Evolutionary conservation across 1,284 basidiomycete genomes (phyloP).

Genomic region (Malassezia sympodialis): DNA sequence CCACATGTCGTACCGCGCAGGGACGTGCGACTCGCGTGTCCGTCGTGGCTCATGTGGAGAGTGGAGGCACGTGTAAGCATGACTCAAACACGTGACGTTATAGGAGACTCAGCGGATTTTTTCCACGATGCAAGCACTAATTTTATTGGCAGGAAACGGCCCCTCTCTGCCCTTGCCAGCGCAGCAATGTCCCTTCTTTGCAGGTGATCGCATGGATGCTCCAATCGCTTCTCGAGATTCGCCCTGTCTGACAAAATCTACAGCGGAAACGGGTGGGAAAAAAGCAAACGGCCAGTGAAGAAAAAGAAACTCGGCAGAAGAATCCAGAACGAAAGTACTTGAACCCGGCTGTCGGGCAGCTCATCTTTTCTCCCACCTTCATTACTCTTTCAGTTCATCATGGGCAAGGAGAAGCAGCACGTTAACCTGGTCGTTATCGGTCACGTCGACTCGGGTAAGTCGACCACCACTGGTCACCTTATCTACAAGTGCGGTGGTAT

Average conservation of each 20-base stretch:
- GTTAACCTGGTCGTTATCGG: conserved; percentile 49
- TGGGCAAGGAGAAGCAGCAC: conserved; percentile 29
- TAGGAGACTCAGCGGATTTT: not conserved
- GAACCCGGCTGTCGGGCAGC: not conserved
- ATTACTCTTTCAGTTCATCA: conserved; percentile 3
- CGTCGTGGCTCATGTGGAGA: not conserved
- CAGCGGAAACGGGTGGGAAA: conserved; percentile 13
- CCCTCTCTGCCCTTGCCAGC: conserved; percentile 2
- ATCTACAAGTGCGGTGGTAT: conserved; percentile 99
- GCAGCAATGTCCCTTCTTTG: not conserved
- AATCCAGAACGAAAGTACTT: conserved; percentile 10
- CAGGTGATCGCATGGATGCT: conserved; percentile 3
- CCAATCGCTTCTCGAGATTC: conserved; percentile 7
- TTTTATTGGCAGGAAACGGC: conserved; percentile 1
- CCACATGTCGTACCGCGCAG: not conserved
- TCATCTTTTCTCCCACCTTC: conserved; percentile 9
- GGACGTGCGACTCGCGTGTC: not conserved
- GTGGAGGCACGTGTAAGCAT: not conserved
- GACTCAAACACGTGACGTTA: conserved; percentile 3
- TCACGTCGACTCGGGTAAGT: conserved; percentile 60
- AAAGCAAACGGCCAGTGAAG: conserved; percentile 13
- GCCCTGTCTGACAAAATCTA: not conserved
- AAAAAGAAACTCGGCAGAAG: conserved; percentile 14
- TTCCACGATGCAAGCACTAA: conserved; percentile 1
- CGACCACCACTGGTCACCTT: conserved; percentile 98